A percentile compares a stretch with the other conserved stretches of the same genome.
Evolutionary conservation across 768 basidiomycete species (phyloP).

Genomic region (Leccinum imitatum): DNA sequence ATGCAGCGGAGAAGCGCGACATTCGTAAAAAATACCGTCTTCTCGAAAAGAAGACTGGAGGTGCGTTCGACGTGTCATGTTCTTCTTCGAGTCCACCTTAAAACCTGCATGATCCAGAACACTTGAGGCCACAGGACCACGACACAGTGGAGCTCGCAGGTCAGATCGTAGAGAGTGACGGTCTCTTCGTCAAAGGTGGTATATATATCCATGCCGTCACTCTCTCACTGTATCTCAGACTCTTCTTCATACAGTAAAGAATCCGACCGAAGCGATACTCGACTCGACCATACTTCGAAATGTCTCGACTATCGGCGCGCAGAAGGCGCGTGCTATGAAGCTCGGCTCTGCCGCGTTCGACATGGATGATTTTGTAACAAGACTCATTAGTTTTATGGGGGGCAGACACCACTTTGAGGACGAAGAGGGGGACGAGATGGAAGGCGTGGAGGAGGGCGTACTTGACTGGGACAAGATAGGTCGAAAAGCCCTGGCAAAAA

Average conservation of each 20-base stretch:
- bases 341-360: slow-evolving; percentile 88
- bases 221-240: not conserved
- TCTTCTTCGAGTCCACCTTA: not conserved
- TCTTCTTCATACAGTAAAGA: slow-evolving; percentile 52
- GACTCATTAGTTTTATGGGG: slow-evolving; percentile 75
- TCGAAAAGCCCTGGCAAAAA: slow-evolving; percentile 77
- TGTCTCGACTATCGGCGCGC: slow-evolving; percentile 75
- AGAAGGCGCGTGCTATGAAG: slow-evolving; percentile 90
- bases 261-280: slow-evolving; percentile 84
- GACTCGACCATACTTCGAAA: slow-evolving; percentile 82
- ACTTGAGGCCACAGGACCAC: slow-evolving; percentile 54
- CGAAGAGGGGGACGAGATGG: slow-evolving; percentile 52
- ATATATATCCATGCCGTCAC: slow-evolving; percentile 8
- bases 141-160: slow-evolving; percentile 54
- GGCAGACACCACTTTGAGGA: slow-evolving; percentile 52
- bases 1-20: slow-evolving; percentile 74
- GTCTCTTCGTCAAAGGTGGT: slow-evolving; percentile 72
- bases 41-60: slow-evolving; percentile 62
- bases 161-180: slow-evolving; percentile 57
- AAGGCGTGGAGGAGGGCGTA: slow-evolving; percentile 45
- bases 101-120: slow-evolving; percentile 31
- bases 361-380: slow-evolving; percentile 83
- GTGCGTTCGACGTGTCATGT: slow-evolving; percentile 36
- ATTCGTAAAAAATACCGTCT: slow-evolving; percentile 73
- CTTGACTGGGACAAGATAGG: slow-evolving; percentile 89